Evolutionary conservation across 2,329 filamentous ascomycete genomes (phyloP).

Genomic region (Calonectria crousiana): DNA sequence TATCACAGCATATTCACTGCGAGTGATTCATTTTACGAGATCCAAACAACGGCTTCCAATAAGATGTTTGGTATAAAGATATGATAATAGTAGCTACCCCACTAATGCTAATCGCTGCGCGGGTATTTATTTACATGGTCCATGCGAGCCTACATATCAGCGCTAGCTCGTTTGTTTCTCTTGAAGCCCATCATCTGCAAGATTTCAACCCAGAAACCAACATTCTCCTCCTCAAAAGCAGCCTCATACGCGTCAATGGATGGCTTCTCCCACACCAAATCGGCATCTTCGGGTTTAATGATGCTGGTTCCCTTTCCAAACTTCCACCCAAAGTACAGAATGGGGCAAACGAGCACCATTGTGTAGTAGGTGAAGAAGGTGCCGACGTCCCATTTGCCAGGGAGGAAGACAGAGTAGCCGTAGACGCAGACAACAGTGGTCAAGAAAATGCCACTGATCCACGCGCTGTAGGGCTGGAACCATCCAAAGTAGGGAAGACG

Average conservation of each 20-base stretch:
- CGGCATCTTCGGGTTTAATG: slow-evolving; percentile 25
- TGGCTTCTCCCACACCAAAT: slow-evolving; percentile 32
- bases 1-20: background rate
- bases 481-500: slow-evolving; percentile 67
- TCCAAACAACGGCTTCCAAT: background rate
- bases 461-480: slow-evolving; percentile 66
- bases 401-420: slow-evolving; percentile 63
- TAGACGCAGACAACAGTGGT: slow-evolving; percentile 47
- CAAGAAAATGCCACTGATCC: slow-evolving; percentile 56
- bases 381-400: slow-evolving; percentile 57
- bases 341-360: slow-evolving; percentile 50
- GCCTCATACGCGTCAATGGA: slow-evolving; percentile 30
- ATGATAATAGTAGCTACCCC: background rate
- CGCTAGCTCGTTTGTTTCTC: background rate
- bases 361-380: slow-evolving; percentile 65
- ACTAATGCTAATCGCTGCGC: background rate
- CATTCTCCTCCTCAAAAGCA: slow-evolving; percentile 14
- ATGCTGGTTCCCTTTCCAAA: slow-evolving; percentile 27
- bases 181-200: slow-evolving; percentile 23
- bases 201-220: slow-evolving; percentile 29
- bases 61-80: background rate
- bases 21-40: background rate
- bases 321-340: slow-evolving; percentile 30
- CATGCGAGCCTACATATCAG: background rate
- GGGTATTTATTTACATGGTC: background rate